phyloP scores from a whole-genome alignment of 2,329 filamentous ascomycete genomes.

The Trichoderma endophyticum region DNA sequence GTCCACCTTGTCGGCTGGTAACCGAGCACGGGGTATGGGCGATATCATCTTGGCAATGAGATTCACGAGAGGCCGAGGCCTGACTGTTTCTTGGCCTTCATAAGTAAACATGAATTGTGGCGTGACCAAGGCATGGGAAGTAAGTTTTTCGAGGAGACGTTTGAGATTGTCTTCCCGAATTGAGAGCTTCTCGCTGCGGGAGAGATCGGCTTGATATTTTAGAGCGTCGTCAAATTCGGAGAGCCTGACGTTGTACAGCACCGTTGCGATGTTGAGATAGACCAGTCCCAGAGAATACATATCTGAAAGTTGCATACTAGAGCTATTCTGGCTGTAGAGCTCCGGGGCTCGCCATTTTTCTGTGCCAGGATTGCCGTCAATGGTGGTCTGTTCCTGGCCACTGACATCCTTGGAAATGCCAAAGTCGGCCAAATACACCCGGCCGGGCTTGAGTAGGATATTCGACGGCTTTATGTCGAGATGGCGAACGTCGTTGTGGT shows the following conservation, averaged over 20 bases:
- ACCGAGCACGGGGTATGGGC: conserved; percentile 31
- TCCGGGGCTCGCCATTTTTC: conserved; percentile 47
- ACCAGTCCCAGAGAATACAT: conserved; percentile 48
- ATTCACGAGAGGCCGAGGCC: conserved; percentile 39
- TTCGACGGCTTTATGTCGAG: conserved; percentile 49
- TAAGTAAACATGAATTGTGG: conserved; percentile 39
- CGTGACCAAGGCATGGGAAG: conserved; percentile 33
- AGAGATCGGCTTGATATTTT: conserved; percentile 27
- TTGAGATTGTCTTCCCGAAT: conserved; percentile 36
- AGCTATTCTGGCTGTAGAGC: conserved; percentile 35
- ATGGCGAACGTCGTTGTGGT: conserved; percentile 42
- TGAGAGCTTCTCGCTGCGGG: conserved; percentile 33
- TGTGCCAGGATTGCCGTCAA: conserved; percentile 40
- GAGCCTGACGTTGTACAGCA: conserved; percentile 40
- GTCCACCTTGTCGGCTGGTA: conserved; percentile 37
- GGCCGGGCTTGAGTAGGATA: conserved; percentile 43
- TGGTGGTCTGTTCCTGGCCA: conserved; percentile 44
- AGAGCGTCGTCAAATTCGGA: conserved; percentile 40
- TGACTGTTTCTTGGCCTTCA: conserved; percentile 37
- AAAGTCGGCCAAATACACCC: conserved; percentile 49
- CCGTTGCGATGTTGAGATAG: conserved; percentile 43
- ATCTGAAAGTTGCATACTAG: conserved; percentile 47
- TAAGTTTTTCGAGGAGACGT: conserved; percentile 34
- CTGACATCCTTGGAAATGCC: conserved; percentile 47
- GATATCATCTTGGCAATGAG: conserved; percentile 39